Base-by-base conservation (phyloP, 495 filamentous ascomycete genomes). In the Aspergillus biplanus region DNA sequence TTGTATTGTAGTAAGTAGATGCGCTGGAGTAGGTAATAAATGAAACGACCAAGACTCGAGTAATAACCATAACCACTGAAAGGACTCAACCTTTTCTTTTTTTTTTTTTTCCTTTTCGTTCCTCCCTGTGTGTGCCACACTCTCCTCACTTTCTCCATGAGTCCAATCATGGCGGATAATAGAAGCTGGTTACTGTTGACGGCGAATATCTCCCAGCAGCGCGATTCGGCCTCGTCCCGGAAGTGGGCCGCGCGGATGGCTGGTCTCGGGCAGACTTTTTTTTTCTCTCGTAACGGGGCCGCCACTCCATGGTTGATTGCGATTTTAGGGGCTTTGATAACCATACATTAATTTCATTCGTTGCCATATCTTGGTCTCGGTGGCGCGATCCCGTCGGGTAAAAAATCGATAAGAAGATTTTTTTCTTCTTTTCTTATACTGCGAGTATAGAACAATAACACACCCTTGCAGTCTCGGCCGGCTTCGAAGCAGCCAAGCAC, bases 261-360 rank as follows among this genome's bases (percentile, higher is more conserved):
- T 12, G n/a, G 47, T 49, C 52, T 50, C 52, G 58, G 54, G 53
- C 31, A 39, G 63, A 53, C 66, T 21, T 34, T 61, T 34, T 61
- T 52, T 64, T 69, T 65, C 53, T 63, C 55, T 59, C 50, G 59
- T 63, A 58, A 62, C 18, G 32, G 21, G 27, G 21, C 31, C 59
- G 59, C 59, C 59, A 62, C 59, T 8, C 33, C 27, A 34, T 42
- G 16, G 44, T 16, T 13, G 6, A 31, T 6, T 16, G 27, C 11
- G 44, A n/a, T n/a, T 8, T 2, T 34, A 16, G 50, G 52, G 59
- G 49, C 59, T 47, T 54, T n/a, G 31, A 27, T 37, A 44, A 33
- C 32, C 32, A 2, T 55, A 18, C 18, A 4, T 8, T 16, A 15
- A 8, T 18, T 7, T 50, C 47, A 50, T 50, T 50, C 16, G 47